Conservation (phyloP, 768 basidiomycete genomes). For the Tulasnella sp. region DNA sequence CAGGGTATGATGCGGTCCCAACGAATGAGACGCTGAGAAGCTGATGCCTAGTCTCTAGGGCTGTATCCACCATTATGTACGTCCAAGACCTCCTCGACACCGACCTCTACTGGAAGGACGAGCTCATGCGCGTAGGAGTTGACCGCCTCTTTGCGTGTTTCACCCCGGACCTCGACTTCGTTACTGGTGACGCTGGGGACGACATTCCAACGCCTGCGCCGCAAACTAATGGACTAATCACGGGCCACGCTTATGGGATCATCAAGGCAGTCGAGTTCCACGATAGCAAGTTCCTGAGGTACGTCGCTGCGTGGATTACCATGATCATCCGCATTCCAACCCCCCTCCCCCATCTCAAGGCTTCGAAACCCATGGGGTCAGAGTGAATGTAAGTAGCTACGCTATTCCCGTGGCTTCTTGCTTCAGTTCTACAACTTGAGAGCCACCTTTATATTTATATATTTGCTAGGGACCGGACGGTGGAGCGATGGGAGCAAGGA, state of each 20-base stretch:
- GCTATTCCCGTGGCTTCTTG: too few relatives aligned
- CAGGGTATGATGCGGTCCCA: slow-evolving; percentile 33
- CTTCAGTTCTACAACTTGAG: too few relatives aligned
- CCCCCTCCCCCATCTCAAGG: too few relatives aligned
- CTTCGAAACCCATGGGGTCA: slow-evolving; percentile 44
- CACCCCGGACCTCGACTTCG: slow-evolving; percentile 27
- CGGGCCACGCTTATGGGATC: slow-evolving; percentile 37
- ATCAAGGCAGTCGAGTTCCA: slow-evolving; percentile 35
- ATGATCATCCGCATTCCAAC: too few relatives aligned
- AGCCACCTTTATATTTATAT: not conserved
- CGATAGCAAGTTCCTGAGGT: slow-evolving; percentile 37
- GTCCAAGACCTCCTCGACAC: slow-evolving; percentile 38
- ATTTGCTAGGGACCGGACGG: slow-evolving; percentile 1
- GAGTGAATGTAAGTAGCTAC: not conserved
- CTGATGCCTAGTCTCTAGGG: not conserved
- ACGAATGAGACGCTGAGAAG: not conserved
- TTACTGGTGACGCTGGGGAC: slow-evolving; percentile 33
- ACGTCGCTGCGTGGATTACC: too few relatives aligned
- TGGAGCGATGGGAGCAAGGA: slow-evolving; percentile 13
- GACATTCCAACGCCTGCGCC: slow-evolving; percentile 29
- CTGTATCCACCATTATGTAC: slow-evolving; percentile 13
- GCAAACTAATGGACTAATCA: slow-evolving; percentile 21
- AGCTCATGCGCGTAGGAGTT: slow-evolving; percentile 35
- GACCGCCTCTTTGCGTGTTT: slow-evolving; percentile 43
- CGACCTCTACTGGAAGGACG: slow-evolving; percentile 44